phyloP scores from a whole-genome alignment of 441 rosid species.

The Melianthus villosus region DNA sequence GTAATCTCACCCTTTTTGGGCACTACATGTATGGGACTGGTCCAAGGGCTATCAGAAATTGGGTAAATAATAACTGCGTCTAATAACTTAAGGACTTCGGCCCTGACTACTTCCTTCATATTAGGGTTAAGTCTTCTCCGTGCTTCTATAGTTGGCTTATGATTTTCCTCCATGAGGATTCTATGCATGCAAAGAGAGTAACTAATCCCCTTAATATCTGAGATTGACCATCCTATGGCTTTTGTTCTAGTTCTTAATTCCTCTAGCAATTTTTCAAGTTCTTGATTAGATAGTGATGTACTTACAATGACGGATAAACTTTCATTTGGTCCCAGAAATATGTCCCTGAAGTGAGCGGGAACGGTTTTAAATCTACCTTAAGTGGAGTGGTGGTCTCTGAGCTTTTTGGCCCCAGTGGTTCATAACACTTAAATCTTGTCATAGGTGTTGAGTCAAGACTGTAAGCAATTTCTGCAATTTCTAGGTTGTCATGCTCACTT shows the following conservation, averaged over 20 bases:
- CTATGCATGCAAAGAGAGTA: not conserved
- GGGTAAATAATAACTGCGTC: not conserved
- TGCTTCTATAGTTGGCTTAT: not conserved
- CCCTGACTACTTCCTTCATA: not conserved
- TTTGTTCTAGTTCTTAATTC: not conserved
- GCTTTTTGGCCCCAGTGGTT: no score
- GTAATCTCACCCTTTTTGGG: not conserved
- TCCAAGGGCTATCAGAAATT: not conserved
- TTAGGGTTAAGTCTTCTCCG: not conserved
- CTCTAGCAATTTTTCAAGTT: not conserved
- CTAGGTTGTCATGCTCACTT: no score
- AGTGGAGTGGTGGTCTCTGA: no score
- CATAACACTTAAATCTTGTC: no score
- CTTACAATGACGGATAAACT: not conserved
- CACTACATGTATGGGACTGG: not conserved
- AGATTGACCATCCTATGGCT: not conserved
- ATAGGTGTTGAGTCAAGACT: no score
- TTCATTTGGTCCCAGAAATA: not conserved
- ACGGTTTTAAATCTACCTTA: not conserved
- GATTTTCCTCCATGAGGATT: not conserved
- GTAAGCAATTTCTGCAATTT: no score
- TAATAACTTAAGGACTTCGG: not conserved
- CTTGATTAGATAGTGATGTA: not conserved
- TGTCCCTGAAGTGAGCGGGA: not conserved
- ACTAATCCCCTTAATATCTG: not conserved